Base-by-base conservation (phyloP, 23 red algal genomes). In the Gracilaria domingensis region DNA sequence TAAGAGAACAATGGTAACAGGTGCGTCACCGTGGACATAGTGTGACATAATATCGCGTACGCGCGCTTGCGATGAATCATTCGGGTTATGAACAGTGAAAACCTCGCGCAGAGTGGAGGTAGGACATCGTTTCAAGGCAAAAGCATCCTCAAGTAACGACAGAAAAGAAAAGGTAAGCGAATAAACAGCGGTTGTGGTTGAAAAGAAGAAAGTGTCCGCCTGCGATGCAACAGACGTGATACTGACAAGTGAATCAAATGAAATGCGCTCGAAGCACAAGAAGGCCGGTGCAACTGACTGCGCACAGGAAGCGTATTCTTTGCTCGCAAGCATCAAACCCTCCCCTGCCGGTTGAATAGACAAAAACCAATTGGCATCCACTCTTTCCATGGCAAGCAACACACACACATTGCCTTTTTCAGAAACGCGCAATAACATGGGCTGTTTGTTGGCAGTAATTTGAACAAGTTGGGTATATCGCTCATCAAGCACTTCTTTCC, bases 221-320 rank as follows among this genome's bases (percentile, higher is more conserved):
- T 92, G 49, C 34, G 89, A 71, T 23, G 75, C 89, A 40, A 92
- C 45, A 5, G 89, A 66, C 7, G 69, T 42, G 18, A 92, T 42
- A 49, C 36, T 76, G 28, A 92, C 89, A 13, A 66, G 56, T 18
- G 33, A 61, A 28, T 71, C 79, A 76, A 92, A 92, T 6, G 38
- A 30, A 32, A 92, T 44, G 35, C 71, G 89, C 61, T 92, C 89
- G 48, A 92, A 92, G 80, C 89, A 92, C 49, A 92, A 55, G 28
- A 92, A 54, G 0, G 79, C 56, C 11, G 89, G 89, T 12, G 78
- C 80, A 20, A 92, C 89, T 28, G 78, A 39, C 42, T 69, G 40
- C 26, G 78, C 89, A 71, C 74, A 80, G 5, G 57, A 51, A 17
- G 72, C 54, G 59, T 90, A 90, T 25, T 90, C 73, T 24, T 90